A percentile compares a stretch with the other conserved stretches of the same genome.
phyloP scores from a whole-genome alignment of 2,329 filamentous ascomycete species.

The Neophaeococcomyces aloes region DNA sequence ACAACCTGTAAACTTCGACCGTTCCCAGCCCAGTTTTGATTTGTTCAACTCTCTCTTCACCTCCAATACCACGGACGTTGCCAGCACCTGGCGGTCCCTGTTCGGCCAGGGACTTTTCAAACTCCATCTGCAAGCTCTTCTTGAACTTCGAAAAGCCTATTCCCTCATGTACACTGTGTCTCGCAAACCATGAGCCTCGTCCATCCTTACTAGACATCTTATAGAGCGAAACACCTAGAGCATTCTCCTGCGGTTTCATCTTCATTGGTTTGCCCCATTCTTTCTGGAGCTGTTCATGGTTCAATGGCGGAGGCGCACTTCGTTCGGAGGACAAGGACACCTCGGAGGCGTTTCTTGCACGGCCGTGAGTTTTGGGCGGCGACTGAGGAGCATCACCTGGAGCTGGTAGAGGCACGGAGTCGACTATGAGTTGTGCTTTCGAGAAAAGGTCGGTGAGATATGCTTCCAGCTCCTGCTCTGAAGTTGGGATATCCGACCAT shows the following conservation, averaged over 20 bases:
- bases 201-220: constrained; percentile 71
- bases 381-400: constrained; percentile 33
- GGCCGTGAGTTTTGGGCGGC: constrained; percentile 47
- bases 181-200: constrained; percentile 79
- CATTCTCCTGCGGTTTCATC: constrained; percentile 60
- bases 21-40: constrained; percentile 34
- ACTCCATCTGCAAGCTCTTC: constrained; percentile 65
- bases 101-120: constrained; percentile 63
- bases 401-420: constrained; percentile 58
- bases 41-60: constrained; percentile 62
- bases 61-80: constrained; percentile 74
- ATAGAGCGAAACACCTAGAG: constrained; percentile 64
- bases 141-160: constrained; percentile 69
- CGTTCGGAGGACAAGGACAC: constrained; percentile 44
- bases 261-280: constrained; percentile 81
- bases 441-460: constrained; percentile 53
- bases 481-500: constrained; percentile 41
- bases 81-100: constrained; percentile 60
- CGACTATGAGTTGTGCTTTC: constrained; percentile 59
- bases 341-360: constrained; percentile 41
- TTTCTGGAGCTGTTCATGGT: constrained; percentile 56
- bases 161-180: constrained; percentile 70
- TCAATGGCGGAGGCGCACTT: constrained; percentile 38
- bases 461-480: constrained; percentile 38
- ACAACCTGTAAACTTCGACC: constrained; percentile 64